Evolutionary conservation across 1,284 basidiomycete species (phyloP).

Genomic region (Heliocybe sulcata): DNA sequence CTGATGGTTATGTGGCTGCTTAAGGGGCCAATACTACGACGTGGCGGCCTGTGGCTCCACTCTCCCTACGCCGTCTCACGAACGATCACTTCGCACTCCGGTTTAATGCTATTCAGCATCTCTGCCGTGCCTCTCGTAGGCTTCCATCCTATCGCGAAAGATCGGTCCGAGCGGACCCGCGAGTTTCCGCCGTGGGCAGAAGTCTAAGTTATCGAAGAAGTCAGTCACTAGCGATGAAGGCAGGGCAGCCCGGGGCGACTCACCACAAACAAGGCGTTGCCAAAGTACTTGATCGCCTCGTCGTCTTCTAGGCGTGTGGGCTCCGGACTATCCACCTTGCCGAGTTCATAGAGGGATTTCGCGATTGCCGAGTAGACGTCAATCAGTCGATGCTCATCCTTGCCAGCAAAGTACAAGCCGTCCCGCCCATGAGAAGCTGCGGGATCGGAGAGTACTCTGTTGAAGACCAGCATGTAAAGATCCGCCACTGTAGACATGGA

Average conservation of each 20-base stretch:
- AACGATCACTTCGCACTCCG: constrained; percentile 18
- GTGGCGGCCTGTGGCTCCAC: too few relatives aligned
- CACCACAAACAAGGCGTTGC: constrained; percentile 12
- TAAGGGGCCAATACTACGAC: too few relatives aligned
- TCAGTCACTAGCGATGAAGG: background rate
- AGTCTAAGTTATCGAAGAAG: background rate
- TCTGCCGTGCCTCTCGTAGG: constrained; percentile 38
- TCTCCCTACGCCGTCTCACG: too few relatives aligned
- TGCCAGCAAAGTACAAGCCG: constrained; percentile 41
- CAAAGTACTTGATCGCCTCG: constrained; percentile 21
- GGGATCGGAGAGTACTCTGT: constrained; percentile 12
- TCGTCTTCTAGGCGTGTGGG: constrained; percentile 22
- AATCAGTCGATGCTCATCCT: constrained; percentile 33
- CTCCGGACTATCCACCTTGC: constrained; percentile 17
- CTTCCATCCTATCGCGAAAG: constrained; percentile 49
- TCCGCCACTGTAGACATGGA: constrained; percentile 9
- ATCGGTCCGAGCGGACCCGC: constrained; percentile 39
- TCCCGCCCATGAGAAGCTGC: constrained; percentile 28
- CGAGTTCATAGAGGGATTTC: constrained; percentile 22
- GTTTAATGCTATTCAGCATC: constrained; percentile 35
- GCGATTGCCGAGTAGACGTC: constrained; percentile 27
- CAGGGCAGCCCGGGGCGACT: background rate
- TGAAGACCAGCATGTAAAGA: constrained; percentile 14
- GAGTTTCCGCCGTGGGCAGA: constrained; percentile 46
- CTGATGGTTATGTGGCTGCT: too few relatives aligned